Evolutionary conservation across 192 early-diverging fungal species (phyloP), one percentile per base, ranked within the genome.

Genomic region (Nowakowskiella sp.): DNA sequence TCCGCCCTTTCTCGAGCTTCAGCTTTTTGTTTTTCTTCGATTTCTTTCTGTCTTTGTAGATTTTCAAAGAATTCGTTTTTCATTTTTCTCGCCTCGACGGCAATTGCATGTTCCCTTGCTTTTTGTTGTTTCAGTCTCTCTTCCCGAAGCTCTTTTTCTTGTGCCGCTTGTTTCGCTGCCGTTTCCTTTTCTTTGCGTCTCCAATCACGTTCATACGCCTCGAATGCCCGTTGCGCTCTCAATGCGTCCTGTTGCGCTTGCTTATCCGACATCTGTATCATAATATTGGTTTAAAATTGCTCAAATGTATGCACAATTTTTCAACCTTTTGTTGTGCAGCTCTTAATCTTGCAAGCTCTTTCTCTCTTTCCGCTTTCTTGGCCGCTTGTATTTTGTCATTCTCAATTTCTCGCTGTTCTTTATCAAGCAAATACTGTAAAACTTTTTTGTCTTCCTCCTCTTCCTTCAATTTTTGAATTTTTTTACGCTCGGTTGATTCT

Each of bases 151-250:
- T 68, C 74, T 23, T 47, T 5, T 53, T 77, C 74, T 31, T 55
- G 45, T 9, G 42, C 42, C 8, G 55, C 10, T 1, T 73, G 65
- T 32, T 67, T 65, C 56, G 77, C 68, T 1, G 67, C 64, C 1
- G 54, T 31, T 28, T 75, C 67, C 57, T 76, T 78, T 45, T 78
- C 67, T 44, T 76, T 76, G 22, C 68, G 42, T 21, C 78, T 59
- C 68, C 74, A 80, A 22, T 80, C 78, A 16, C 78, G 60, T 47
- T 80, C 78, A 64, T 80, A 73, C 1, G 74, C 69, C 51, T 80
- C 78, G 51, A 49, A 68, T 4, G 78, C 78, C 7, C 78, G 59
- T 29, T 66, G 64, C 16, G 78, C 73, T 1, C 78, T 62, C 33
- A 80, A 49, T 2, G 72, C 71, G 47, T 80, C 78, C 49, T 74